Conservation (phyloP, 2,329 filamentous ascomycete genomes). For the Aspergillus brasiliensis region DNA sequence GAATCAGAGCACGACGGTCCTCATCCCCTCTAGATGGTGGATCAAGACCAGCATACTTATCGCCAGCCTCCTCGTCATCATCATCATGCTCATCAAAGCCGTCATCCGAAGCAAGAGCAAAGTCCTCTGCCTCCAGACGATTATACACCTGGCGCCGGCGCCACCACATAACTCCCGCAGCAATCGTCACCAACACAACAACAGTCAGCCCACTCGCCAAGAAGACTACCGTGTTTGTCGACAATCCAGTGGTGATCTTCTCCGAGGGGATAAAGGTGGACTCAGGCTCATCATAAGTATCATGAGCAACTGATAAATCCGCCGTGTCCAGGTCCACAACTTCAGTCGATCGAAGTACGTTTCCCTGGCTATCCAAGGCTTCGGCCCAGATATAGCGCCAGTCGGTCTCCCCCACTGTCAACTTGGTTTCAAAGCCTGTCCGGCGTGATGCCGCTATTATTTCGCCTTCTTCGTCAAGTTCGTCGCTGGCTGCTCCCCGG, state of each 20-base stretch:
- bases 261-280: neutral
- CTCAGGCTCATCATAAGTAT: neutral
- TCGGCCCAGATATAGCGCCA: conserved; percentile 1
- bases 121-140: neutral
- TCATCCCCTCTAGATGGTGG: neutral
- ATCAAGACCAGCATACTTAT: neutral
- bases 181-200: neutral
- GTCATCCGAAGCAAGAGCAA: neutral
- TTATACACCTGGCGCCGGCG: neutral
- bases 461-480: neutral
- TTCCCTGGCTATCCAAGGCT: neutral
- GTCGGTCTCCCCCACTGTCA: neutral
- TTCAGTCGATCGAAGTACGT: neutral
- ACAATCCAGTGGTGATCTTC: neutral
- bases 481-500: neutral
- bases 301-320: neutral
- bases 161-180: neutral
- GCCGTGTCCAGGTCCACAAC: neutral
- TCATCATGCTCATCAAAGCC: neutral
- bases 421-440: conserved; percentile 3
- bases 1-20: neutral
- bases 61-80: neutral
- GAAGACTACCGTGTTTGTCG: neutral
- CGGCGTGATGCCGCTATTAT: neutral
- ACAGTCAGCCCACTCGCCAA: neutral